Evolutionary conservation across 2,329 filamentous ascomycete genomes (phyloP).

Genomic region (Microsporum canis): DNA sequence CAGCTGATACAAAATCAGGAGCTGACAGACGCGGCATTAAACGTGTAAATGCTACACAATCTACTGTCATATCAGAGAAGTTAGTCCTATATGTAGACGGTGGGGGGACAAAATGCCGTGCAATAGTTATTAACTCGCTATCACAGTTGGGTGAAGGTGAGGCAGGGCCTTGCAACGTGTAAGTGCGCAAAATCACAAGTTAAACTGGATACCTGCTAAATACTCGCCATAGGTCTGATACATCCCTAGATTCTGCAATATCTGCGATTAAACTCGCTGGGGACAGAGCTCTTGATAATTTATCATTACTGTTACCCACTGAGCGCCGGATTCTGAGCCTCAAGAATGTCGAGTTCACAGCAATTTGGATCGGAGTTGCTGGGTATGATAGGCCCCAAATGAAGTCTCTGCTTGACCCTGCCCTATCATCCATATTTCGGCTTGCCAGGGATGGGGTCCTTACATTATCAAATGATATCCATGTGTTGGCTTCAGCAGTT

Average conservation of each 20-base stretch:
- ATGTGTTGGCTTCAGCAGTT: conserved; percentile 26
- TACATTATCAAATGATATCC: conserved; percentile 32
- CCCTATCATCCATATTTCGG: conserved; percentile 22
- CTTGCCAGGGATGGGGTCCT: conserved; percentile 16
- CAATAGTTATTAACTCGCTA: conserved; percentile 22
- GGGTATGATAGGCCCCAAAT: conserved; percentile 31
- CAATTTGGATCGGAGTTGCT: conserved; percentile 33
- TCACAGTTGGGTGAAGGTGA: conserved; percentile 22
- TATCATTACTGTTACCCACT: neutral
- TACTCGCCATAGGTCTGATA: conserved; percentile 12
- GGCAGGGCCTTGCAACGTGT: conserved; percentile 34
- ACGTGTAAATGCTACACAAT: neutral
- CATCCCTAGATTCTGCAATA: conserved; percentile 19
- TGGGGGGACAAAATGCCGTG: conserved; percentile 35
- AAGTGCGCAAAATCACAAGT: conserved; percentile 12
- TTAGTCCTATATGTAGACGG: conserved; percentile 33
- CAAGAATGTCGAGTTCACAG: conserved; percentile 16
- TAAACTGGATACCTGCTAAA: neutral
- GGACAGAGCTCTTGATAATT: conserved; percentile 17
- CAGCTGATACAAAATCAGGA: neutral
- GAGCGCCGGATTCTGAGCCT: neutral
- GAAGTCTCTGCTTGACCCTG: conserved; percentile 18
- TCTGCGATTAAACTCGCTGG: conserved; percentile 20
- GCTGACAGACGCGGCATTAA: neutral
- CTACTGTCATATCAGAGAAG: conserved; percentile 5